phyloP scores from a whole-genome alignment of 2,329 filamentous ascomycete species.

The Diplodia scrobiculata region DNA sequence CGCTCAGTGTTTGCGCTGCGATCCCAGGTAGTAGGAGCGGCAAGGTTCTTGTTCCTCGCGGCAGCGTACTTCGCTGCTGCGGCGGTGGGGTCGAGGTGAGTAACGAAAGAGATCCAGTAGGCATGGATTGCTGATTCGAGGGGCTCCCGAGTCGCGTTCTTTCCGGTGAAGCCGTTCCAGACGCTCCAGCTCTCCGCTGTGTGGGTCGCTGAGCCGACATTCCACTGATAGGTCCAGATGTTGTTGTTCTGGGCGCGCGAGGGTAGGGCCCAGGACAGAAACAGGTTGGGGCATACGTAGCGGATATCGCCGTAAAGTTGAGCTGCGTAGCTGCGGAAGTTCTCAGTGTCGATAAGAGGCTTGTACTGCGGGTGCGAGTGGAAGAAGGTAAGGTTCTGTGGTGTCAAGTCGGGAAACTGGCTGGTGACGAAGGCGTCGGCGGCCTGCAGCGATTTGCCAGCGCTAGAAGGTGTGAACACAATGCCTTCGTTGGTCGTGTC shows the following conservation, averaged over 20 bases:
- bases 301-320: slow-evolving; percentile 53
- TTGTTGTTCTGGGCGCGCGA: slow-evolving; percentile 36
- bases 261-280: slow-evolving; percentile 37
- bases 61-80: not conserved
- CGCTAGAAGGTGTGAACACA: slow-evolving; percentile 43
- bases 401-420: slow-evolving; percentile 44
- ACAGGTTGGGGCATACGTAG: slow-evolving; percentile 52
- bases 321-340: slow-evolving; percentile 42
- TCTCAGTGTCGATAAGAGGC: slow-evolving; percentile 32
- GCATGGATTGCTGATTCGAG: slow-evolving; percentile 37
- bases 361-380: slow-evolving; percentile 39
- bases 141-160: slow-evolving; percentile 30
- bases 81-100: slow-evolving; percentile 9
- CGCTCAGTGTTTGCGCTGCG: not conserved
- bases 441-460: slow-evolving; percentile 34
- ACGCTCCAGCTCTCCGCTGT: slow-evolving; percentile 45
- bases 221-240: slow-evolving; percentile 55
- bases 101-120: slow-evolving; percentile 51
- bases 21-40: not conserved
- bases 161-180: slow-evolving; percentile 42
- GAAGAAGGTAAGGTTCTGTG: slow-evolving; percentile 36
- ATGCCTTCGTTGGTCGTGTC: slow-evolving; percentile 52
- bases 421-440: slow-evolving; percentile 45
- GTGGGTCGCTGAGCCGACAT: slow-evolving; percentile 47
- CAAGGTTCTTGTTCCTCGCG: not conserved